Base-by-base conservation (phyloP, 768 basidiomycete genomes). In the Daedaleopsis nitida region DNA sequence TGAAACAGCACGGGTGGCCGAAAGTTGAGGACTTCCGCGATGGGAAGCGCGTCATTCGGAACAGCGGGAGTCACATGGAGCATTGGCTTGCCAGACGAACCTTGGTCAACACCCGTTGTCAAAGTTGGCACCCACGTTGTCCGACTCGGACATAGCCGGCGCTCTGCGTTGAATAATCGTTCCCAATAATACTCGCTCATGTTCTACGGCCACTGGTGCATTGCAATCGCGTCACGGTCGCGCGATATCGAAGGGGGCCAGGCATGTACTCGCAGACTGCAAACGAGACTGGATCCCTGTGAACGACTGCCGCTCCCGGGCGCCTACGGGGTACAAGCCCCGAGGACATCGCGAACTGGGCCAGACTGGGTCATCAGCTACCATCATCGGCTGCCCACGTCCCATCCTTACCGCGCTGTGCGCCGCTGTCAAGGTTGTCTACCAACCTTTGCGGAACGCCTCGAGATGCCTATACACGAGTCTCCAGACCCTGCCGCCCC, bases 381-480 rank as follows among this genome's bases (percentile, higher is more conserved):
- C 52, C 52, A 34, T 53, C 52, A 42, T 37, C 52, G 52, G 32
- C 16, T 45, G 37, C 53, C 12, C 21, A 24, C 24, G 34, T n/a
- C 39, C 32, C 53, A 7, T 16, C 42, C 37, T 39, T 27, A 12
- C 12, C 11, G 39, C 3, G 47, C 16, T 24, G 65, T 24, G 35
- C 51, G 52, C 35, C 52, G 55, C 45, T 23, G 38, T 17, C 39
- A 58, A 45, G 44, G 24, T 45, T 23, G 23, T 19, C 61, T 32
- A 2, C 52, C 32, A 21, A 17, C 45, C 34, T 37, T 32, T 43
- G 21, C 47, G 23, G 7, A 24, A 23, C 23, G 14, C 27, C 39
- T 32, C 55, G 61, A 48, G n/a, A 88, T 89, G 86, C 83, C 87
- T 55, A 69, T 88, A 24, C 77, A 77, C 57, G 72, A 76, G 63